These are phyloP conservation scores for Lactarius hatsudake DNA, from an alignment of 768 basidiomycete species.

Conservation along the genomic window DNA sequence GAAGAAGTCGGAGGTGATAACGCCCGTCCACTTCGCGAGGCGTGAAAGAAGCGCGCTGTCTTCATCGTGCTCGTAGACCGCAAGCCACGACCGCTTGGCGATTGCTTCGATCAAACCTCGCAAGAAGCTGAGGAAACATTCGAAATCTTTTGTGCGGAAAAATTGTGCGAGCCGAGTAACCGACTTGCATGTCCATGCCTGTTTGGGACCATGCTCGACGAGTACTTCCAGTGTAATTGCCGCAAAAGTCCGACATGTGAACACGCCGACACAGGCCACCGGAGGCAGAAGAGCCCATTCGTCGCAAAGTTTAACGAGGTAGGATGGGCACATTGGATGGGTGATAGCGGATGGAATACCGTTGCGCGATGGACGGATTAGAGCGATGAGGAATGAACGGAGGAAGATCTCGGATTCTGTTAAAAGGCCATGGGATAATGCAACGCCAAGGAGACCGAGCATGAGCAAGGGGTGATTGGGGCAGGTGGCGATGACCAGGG, in stretches of 20 bases:
- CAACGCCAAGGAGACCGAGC: slow-evolving; percentile 48
- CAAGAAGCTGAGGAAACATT: slow-evolving; percentile 36
- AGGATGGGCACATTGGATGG: slow-evolving; percentile 22
- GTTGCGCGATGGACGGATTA: slow-evolving; percentile 34
- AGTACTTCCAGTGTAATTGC: slow-evolving; percentile 36
- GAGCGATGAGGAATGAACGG: slow-evolving; percentile 39
- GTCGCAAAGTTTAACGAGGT: slow-evolving; percentile 18
- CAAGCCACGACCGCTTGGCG: neutral
- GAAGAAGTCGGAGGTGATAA: slow-evolving; percentile 27
- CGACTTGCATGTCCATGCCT: slow-evolving; percentile 45
- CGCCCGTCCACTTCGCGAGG: slow-evolving; percentile 32
- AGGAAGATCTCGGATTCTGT: slow-evolving; percentile 47
- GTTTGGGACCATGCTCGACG: slow-evolving; percentile 21
- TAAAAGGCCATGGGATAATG: slow-evolving; percentile 42
- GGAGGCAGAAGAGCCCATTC: slow-evolving; percentile 15
- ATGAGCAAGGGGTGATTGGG: slow-evolving; percentile 49
- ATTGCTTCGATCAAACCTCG: slow-evolving; percentile 31
- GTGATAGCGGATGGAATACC: slow-evolving; percentile 14
- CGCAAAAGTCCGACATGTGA: slow-evolving; percentile 34
- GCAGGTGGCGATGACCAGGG: slow-evolving; percentile 45
- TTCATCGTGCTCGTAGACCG: slow-evolving; percentile 8
- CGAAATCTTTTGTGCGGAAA: slow-evolving; percentile 35
- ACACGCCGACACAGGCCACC: neutral
- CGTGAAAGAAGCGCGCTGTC: slow-evolving; percentile 15
- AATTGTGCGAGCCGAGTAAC: slow-evolving; percentile 38